Conservation (phyloP, 2,329 filamentous ascomycete species). For the Coniochaeta sp. region DNA sequence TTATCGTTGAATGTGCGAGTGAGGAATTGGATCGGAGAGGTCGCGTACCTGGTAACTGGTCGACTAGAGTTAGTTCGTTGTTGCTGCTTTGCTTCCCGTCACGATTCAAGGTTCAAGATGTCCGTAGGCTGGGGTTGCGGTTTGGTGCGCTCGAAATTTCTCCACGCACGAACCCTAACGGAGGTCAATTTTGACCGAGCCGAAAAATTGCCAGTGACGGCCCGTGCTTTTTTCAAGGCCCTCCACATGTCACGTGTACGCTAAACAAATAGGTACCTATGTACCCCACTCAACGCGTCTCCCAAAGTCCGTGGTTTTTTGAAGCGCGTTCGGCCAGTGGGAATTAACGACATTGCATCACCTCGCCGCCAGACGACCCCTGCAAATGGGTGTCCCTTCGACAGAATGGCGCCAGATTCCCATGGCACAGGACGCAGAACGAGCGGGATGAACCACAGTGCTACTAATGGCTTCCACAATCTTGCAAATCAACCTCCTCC, state of each 20-base stretch:
- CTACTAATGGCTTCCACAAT: slow-evolving; percentile 6
- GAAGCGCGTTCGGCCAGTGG: not conserved
- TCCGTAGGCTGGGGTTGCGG: not conserved
- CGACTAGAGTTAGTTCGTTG: not conserved
- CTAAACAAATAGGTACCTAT: not conserved
- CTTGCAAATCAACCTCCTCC: slow-evolving; percentile 40
- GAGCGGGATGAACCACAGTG: slow-evolving; percentile 2
- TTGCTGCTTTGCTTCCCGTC: not conserved
- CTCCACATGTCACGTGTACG: not conserved
- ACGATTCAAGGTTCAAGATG: not conserved
- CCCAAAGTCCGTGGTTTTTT: not conserved
- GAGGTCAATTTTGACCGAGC: not conserved
- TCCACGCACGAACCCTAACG: slow-evolving; percentile 1
- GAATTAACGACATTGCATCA: not conserved
- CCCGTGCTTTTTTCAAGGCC: not conserved
- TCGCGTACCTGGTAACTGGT: slow-evolving; percentile 2
- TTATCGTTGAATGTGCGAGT: not conserved
- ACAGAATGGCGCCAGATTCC: not conserved
- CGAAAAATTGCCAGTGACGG: not conserved
- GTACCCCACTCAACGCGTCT: not conserved
- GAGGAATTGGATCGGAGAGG: not conserved
- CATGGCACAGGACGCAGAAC: not conserved
- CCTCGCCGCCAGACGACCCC: not conserved
- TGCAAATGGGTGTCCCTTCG: not conserved
- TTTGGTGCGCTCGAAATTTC: slow-evolving; percentile 2